Conservation (phyloP, 257 asterid species). For the Penstemon eatonii region DNA sequence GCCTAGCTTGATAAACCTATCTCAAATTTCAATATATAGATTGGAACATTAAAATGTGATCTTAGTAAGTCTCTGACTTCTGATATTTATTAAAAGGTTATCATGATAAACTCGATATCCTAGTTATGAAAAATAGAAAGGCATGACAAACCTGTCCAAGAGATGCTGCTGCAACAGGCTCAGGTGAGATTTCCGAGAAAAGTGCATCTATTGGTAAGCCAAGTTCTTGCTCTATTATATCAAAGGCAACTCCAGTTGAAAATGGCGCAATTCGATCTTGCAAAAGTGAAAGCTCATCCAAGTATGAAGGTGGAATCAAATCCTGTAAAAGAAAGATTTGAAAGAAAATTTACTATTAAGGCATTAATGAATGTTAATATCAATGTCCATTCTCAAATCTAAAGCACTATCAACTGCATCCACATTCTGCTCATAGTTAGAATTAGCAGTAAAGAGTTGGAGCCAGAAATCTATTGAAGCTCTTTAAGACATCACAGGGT, state of each 20-base stretch:
- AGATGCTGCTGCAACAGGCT: conserved; percentile 98
- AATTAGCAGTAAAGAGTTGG: conserved; percentile 15
- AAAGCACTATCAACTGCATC: conserved; percentile 8
- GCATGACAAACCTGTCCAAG: conserved; percentile 78
- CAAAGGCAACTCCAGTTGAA: conserved; percentile 83
- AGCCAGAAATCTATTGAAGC: conserved; percentile 2
- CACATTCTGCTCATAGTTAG: conserved; percentile 11
- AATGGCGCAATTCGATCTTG: conserved; percentile 95
- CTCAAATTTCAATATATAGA: conserved; percentile 26
- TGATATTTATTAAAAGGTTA: not conserved
- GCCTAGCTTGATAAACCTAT: conserved; percentile 98
- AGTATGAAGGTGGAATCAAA: conserved; percentile 87
- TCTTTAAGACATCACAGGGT: not conserved
- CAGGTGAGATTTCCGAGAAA: conserved; percentile 92
- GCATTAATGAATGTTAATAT: conserved; percentile 9
- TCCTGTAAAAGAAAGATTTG: conserved; percentile 49
- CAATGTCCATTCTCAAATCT: conserved; percentile 20
- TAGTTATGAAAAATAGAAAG: conserved; percentile 14
- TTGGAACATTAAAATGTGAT: not conserved
- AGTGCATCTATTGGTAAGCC: conserved; percentile 72
- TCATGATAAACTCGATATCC: conserved; percentile 17
- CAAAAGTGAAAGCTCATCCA: conserved; percentile 87
- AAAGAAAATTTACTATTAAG: conserved; percentile 18
- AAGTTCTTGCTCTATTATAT: conserved; percentile 81
- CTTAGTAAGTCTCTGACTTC: conserved; percentile 21